phyloP scores from a whole-genome alignment of 345 rosid genomes.

The Camelina laxa region DNA sequence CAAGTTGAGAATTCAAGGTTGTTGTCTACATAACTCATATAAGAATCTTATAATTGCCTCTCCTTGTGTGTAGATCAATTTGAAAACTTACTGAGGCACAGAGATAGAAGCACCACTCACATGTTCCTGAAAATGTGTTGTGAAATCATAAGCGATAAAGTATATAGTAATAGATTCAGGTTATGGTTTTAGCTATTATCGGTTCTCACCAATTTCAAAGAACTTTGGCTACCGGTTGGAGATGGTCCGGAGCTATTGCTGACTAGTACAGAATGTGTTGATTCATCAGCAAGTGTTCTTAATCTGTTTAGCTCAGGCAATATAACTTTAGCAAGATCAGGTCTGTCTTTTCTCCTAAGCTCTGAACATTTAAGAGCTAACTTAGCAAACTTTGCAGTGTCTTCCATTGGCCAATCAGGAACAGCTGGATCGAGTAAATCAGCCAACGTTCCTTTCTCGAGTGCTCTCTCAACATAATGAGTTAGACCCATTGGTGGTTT shows the following conservation, averaged over 20 bases:
- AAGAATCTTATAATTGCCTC: slow-evolving; percentile 3
- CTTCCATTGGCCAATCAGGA: slow-evolving; percentile 78
- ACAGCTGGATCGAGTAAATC: slow-evolving; percentile 73
- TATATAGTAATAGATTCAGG: not conserved
- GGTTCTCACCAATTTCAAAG: slow-evolving; percentile 52
- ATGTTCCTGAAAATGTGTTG: slow-evolving; percentile 28
- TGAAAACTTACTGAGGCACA: slow-evolving; percentile 32
- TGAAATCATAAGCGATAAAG: slow-evolving; percentile 6
- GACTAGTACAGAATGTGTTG: slow-evolving; percentile 25
- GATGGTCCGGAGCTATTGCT: slow-evolving; percentile 38
- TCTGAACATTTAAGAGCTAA: slow-evolving; percentile 72
- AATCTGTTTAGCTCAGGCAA: slow-evolving; percentile 72
- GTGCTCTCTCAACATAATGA: slow-evolving; percentile 71
- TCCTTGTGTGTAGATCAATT: slow-evolving; percentile 3
- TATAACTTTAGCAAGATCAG: slow-evolving; percentile 73
- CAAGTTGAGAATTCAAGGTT: slow-evolving; percentile 11
- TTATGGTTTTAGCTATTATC: not conserved
- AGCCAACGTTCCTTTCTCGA: slow-evolving; percentile 63
- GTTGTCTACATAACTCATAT: slow-evolving; percentile 8
- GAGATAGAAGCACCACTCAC: slow-evolving; percentile 40
- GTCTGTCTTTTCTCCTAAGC: slow-evolving; percentile 81
- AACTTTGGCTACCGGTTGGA: slow-evolving; percentile 43
- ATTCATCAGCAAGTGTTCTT: slow-evolving; percentile 70
- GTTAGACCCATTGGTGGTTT: slow-evolving; percentile 89
- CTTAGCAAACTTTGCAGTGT: slow-evolving; percentile 61